Evolutionary conservation across 1,284 basidiomycete species (phyloP).

Genomic region (Fomitopsis betulina): DNA sequence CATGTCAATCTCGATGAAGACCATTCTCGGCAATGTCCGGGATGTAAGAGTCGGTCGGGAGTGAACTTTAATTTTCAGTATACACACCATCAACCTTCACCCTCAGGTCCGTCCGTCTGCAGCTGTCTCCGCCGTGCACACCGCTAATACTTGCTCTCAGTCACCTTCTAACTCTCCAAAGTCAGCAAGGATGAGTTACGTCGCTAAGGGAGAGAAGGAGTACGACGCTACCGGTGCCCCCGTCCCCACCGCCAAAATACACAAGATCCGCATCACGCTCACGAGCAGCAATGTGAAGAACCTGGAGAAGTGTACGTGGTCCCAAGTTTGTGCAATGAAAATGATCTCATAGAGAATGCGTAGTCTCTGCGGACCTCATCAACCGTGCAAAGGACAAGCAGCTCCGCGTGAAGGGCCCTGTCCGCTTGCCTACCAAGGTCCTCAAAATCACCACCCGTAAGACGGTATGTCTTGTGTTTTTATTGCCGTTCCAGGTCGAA

Average conservation of each 20-base stretch:
- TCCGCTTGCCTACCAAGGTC: conserved; percentile 98
- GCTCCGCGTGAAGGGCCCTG: conserved; percentile 98
- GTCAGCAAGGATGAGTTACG: conserved; percentile 88
- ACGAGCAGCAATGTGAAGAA: conserved; percentile 98
- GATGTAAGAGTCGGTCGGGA: neutral
- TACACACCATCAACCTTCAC: conserved; percentile 22
- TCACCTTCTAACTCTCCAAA: conserved; percentile 77
- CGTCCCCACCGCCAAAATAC: conserved; percentile 86
- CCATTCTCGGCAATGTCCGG: neutral
- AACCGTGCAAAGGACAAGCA: conserved; percentile 99
- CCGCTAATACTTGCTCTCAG: conserved; percentile 29
- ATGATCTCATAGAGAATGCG: neutral
- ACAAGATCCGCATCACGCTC: conserved; percentile 99
- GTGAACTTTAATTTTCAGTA: conserved; percentile 29
- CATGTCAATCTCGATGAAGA: too few relatives aligned
- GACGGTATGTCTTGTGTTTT: conserved; percentile 57
- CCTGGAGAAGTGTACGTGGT: conserved; percentile 89
- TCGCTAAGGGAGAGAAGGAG: conserved; percentile 99
- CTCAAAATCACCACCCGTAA: conserved; percentile 99
- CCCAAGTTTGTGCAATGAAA: neutral
- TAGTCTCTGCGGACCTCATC: conserved; percentile 92
- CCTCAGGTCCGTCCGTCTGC: conserved; percentile 26
- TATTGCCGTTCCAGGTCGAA: neutral
- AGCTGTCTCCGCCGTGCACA: neutral
- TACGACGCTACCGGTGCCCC: conserved; percentile 90